These are phyloP conservation scores for Ilex asprella DNA, from an alignment of 257 asterid species.

Conservation along the genomic window DNA sequence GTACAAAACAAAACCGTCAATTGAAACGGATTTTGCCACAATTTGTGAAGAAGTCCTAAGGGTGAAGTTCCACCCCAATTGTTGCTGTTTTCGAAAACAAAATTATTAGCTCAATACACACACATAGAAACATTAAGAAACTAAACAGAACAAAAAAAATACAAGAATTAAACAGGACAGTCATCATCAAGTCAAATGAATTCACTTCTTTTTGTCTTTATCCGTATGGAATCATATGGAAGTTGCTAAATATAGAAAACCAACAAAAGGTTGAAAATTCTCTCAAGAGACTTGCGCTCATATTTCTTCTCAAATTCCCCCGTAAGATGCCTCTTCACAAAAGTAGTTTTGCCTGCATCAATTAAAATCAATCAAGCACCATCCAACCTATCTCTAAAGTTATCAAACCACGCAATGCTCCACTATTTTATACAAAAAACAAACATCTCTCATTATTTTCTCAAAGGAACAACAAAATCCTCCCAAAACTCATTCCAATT, in stretches of 20 bases:
- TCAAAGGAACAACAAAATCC: no score
- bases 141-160: background rate
- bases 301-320: constrained; percentile 92
- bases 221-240: background rate
- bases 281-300: constrained; percentile 40
- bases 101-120: no score
- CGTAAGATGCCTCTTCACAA: constrained; percentile 83
- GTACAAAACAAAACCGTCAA: background rate
- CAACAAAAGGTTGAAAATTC: background rate
- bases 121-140: background rate
- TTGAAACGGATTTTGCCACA: constrained; percentile 68
- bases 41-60: constrained; percentile 70
- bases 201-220: no score
- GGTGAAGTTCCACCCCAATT: constrained; percentile 79
- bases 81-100: constrained; percentile 34
- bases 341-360: constrained; percentile 67
- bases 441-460: no score
- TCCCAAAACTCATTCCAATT: no score
- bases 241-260: background rate
- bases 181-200: no score
- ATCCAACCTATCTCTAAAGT: background rate
- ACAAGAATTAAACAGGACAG: background rate
- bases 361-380: background rate
- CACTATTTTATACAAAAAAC: no score
- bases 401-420: no score